These are phyloP conservation scores for Aspergillus taichungensis DNA, from an alignment of 495 filamentous ascomycete species.

Conservation along the genomic window DNA sequence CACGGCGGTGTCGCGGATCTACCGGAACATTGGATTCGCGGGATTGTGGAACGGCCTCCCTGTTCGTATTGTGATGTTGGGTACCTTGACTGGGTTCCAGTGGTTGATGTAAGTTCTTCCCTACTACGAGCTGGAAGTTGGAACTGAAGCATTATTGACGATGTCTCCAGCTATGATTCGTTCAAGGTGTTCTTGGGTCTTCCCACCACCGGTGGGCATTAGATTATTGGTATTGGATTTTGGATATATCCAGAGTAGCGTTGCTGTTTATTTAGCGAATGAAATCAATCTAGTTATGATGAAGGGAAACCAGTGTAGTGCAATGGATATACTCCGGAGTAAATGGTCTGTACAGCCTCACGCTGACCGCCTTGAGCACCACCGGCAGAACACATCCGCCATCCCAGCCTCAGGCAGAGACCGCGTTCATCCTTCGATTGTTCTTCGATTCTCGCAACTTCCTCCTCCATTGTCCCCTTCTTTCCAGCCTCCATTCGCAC, in stretches of 20 bases:
- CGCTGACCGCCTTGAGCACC: no score
- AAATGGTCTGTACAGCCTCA: no score
- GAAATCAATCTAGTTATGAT: no score
- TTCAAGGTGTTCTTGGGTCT: slow-evolving; percentile 66
- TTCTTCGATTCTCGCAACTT: no score
- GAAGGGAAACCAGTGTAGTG: no score
- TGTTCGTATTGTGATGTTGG: slow-evolving; percentile 57
- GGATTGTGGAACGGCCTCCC: slow-evolving; percentile 64
- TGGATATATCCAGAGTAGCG: neutral
- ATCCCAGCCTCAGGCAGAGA: no score
- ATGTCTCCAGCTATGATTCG: slow-evolving; percentile 48
- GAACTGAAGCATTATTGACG: slow-evolving; percentile 7
- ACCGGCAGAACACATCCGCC: no score
- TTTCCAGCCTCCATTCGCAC: no score
- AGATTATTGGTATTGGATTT: slow-evolving; percentile 3
- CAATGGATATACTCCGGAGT: no score
- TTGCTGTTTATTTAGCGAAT: no score
- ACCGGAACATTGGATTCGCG: slow-evolving; percentile 61
- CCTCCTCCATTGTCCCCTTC: no score
- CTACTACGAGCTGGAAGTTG: neutral
- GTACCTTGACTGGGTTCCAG: slow-evolving; percentile 61
- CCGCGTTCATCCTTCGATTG: no score
- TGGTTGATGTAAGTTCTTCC: slow-evolving; percentile 52
- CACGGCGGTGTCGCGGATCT: slow-evolving; percentile 55
- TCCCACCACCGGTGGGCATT: slow-evolving; percentile 58